Evolutionary conservation across 352 stramenopile genomes (phyloP).

Genomic region (Phytophthora litchii): DNA sequence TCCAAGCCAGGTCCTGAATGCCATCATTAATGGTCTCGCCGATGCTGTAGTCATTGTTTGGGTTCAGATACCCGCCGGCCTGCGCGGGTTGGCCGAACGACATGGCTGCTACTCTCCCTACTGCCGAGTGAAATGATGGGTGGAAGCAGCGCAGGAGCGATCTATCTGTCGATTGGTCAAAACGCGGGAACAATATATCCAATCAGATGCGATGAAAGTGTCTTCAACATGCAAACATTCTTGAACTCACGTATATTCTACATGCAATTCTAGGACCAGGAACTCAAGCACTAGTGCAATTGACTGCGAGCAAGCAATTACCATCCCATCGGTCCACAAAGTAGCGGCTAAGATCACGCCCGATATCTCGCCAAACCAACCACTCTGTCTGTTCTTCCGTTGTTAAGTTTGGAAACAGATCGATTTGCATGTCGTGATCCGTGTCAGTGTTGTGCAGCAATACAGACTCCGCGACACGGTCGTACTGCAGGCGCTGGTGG

Average conservation of each 20-base stretch:
- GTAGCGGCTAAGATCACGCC: not conserved
- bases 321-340: slow-evolving; percentile 7
- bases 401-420: slow-evolving; percentile 9
- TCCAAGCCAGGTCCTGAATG: slow-evolving; percentile 82
- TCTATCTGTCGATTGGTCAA: slow-evolving; percentile 2
- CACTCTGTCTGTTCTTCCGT: slow-evolving; percentile 5
- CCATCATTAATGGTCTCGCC: slow-evolving; percentile 67
- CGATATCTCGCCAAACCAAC: slow-evolving; percentile 10
- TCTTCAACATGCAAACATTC: no score
- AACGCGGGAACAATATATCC: not conserved
- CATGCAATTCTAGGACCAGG: no score
- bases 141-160: not conserved
- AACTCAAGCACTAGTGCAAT: slow-evolving; percentile 2
- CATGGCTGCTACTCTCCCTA: slow-evolving; percentile 20
- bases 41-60: slow-evolving; percentile 83
- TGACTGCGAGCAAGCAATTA: slow-evolving; percentile 13
- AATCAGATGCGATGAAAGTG: no score
- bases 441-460: slow-evolving; percentile 14
- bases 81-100: slow-evolving; percentile 58
- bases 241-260: not conserved
- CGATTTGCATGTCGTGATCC: slow-evolving; percentile 12
- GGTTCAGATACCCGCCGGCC: slow-evolving; percentile 64
- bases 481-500: slow-evolving; percentile 14
- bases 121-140: slow-evolving; percentile 11
- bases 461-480: not conserved